A percentile compares a stretch with the other conserved stretches of the same genome.
Conservation (phyloP, 495 filamentous ascomycete genomes). For the Parathielavia appendiculata region DNA sequence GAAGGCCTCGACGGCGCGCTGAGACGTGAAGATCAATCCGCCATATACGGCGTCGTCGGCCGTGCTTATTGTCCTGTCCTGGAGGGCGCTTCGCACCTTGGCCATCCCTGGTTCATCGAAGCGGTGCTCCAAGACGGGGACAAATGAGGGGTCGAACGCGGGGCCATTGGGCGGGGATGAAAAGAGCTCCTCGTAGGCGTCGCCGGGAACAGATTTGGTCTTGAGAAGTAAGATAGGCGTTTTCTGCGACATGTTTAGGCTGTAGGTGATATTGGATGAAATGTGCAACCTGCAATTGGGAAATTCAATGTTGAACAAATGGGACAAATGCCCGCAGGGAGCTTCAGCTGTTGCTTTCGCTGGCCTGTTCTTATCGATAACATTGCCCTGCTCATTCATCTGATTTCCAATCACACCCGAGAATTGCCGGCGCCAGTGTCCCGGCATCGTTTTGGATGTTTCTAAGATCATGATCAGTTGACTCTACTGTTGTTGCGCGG, state of each 20-base stretch:
- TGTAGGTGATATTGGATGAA: background rate
- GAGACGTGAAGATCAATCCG: conserved; percentile 88
- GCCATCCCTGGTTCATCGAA: conserved; percentile 43
- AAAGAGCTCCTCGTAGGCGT: conserved; percentile 77
- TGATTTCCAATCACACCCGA: conserved; percentile 10
- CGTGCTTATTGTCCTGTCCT: conserved; percentile 31
- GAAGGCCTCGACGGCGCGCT: conserved; percentile 88
- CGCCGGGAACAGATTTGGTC: conserved; percentile 70
- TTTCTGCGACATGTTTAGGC: conserved; percentile 18
- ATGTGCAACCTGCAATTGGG: background rate
- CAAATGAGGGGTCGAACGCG: conserved; percentile 60
- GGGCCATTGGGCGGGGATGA: conserved; percentile 35
- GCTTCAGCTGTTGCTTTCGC: background rate
- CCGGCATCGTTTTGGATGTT: background rate
- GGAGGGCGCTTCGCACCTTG: conserved; percentile 34
- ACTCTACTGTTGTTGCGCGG: background rate
- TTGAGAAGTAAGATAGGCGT: conserved; percentile 77
- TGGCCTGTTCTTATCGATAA: conserved; percentile 11
- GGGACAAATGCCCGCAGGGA: background rate
- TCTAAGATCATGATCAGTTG: background rate
- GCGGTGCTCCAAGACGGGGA: conserved; percentile 78
- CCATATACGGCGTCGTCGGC: conserved; percentile 53
- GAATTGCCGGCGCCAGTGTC: background rate
- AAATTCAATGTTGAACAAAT: background rate
- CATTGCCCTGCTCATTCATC: background rate